Evolutionary conservation across 352 stramenopile species (phyloP), one percentile per base, ranked within the genome.

Genomic region (Pythium chondricola): DNA sequence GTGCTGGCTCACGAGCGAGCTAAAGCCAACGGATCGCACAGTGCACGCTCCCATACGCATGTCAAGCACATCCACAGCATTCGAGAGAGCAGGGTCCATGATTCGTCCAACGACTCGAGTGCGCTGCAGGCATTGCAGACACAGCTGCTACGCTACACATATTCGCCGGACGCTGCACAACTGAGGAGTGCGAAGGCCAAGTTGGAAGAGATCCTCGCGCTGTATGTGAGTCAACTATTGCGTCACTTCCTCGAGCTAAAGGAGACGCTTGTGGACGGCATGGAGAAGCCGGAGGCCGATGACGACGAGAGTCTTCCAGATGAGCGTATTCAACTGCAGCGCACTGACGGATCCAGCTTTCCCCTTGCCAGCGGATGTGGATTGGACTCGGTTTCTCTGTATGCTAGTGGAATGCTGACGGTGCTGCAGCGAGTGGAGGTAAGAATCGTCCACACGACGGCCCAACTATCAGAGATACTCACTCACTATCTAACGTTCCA

Each of bases 41-140:
- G 6, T n/a, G 40, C 51, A 24, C 33, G 59, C 16, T 58, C 55
- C 5, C 61, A 69, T 43, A 74, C 65, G 20, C 74, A 84, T 37
- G 61, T 84, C 18, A 84, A 83, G 42, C 74, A 81, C 24, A 42
- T 86, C n/a, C 58, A 77, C 16, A 70, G 47, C n/a, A 74, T 84
- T n/a, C 70, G 74, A 2, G 67, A 84, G 22, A 64, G n/a, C n/a
- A n/a, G n/a, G n/a, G n/a, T 45, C 16, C 61, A 66, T 10, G 36
- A 37, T 38, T 53, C 48, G 7, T 65, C 61, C 20, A 21, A 26
- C 11, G 49, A 30, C 21, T 13, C 20, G 25, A 17, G 21, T 17
- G 8, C 6, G 8, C 55, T n/a, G n/a, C n/a, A 68, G 11, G 27
- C 27, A 7, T 43, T 80, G 4, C 54, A 66, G 6, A 42, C 56